These are phyloP conservation scores for Kazachstania viticola DNA, from an alignment of 805 yeast species.

Conservation along the genomic window DNA sequence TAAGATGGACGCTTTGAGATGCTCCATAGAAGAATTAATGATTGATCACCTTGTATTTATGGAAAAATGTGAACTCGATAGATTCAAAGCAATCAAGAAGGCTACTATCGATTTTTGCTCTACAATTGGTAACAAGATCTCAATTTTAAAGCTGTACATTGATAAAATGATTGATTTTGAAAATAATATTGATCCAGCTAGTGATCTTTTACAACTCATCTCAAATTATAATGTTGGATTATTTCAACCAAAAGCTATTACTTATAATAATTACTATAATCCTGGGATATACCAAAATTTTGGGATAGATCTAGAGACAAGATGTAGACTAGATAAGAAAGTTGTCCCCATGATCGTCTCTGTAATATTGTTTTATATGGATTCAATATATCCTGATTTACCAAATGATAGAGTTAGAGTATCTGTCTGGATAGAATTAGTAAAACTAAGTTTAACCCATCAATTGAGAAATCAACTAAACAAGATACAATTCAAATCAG, in stretches of 20 bases:
- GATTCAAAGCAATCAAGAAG: slow-evolving; percentile 64
- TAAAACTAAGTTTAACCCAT: slow-evolving; percentile 50
- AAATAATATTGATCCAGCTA: slow-evolving; percentile 58
- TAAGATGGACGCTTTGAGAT: slow-evolving; percentile 52
- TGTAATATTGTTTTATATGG: slow-evolving; percentile 54
- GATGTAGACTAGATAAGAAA: slow-evolving; percentile 59
- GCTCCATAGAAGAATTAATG: slow-evolving; percentile 61
- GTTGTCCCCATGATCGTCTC: slow-evolving; percentile 62
- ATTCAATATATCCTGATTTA: slow-evolving; percentile 56
- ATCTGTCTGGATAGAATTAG: slow-evolving; percentile 57
- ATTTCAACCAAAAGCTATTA: slow-evolving; percentile 57
- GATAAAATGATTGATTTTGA: slow-evolving; percentile 55
- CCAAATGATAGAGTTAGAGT: slow-evolving; percentile 58
- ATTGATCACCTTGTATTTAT: slow-evolving; percentile 64
- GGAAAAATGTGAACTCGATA: slow-evolving; percentile 74
- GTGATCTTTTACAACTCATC: slow-evolving; percentile 54
- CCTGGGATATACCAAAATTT: slow-evolving; percentile 58
- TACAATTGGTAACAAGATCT: slow-evolving; percentile 48
- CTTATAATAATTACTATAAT: slow-evolving; percentile 73
- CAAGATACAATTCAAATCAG: slow-evolving; percentile 19
- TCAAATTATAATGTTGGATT: slow-evolving; percentile 64
- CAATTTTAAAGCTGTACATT: slow-evolving; percentile 43
- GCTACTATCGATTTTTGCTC: slow-evolving; percentile 64
- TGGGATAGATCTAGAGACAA: slow-evolving; percentile 65
- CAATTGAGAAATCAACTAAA: slow-evolving; percentile 45